Evolutionary conservation across 805 yeast genomes (phyloP), one percentile per base, ranked within the genome.

Genomic region (Kodamaea neixiangensis): DNA sequence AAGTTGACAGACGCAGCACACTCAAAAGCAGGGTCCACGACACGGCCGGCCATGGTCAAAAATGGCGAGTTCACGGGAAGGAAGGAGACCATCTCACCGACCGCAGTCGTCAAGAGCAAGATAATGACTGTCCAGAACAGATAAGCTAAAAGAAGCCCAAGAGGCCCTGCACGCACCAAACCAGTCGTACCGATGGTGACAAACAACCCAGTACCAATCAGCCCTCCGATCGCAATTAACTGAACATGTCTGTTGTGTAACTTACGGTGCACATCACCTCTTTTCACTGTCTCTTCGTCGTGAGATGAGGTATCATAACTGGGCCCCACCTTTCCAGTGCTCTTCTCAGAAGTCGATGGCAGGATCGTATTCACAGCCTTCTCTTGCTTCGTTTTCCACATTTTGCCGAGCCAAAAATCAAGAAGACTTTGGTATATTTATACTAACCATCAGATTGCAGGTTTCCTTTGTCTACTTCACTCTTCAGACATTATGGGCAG

Each of bases 41-140:
- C 47, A 64, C 67, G 44, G 60, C 66, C 34, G 63, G 69, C 50
- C 61, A 68, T 45, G 61, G 69, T 13, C 71, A 64, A 14, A 69
- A 71, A 51, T 57, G 64, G 48, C 69, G 71, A 19, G 71, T 70
- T 71, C 34, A 69, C 57, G 1, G 73, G 74, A 44, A 68, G 62
- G 45, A 65, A 69, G 3, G 69, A 60, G 10, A 69, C 62, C 72
- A 64, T 67, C 59, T 68, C 68, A 1, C 64, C 72, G 54, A 69
- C 55, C 57, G 60, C 55, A 44, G 63, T 65, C 69, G 68, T 66
- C 31, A 69, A 67, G 45, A 63, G 61, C 48, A 58, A 69, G 35
- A 69, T 48, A 18, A 62, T 47, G 0, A 50, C 10, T 9, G 63
- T 49, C 60, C 64, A 57, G 44, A 65, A 50, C 25, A 57, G 31